Evolutionary conservation across 2,329 filamentous ascomycete species (phyloP), one percentile per base, ranked within the genome.

Genomic region (Reticulascus tulasneorum): DNA sequence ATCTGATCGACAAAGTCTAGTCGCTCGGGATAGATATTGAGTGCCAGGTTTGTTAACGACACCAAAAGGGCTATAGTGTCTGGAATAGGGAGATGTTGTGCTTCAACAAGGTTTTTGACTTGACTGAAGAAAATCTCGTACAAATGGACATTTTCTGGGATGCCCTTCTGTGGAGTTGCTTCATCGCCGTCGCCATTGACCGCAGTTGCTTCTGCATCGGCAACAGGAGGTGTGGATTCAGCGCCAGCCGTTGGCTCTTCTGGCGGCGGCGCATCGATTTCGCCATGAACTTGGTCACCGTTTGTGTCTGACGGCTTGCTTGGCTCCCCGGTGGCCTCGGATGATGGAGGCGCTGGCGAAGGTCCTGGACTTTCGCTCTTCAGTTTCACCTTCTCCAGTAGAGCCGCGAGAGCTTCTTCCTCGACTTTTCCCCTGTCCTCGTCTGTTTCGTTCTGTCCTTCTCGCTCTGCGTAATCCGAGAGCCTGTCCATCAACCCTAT

Each of bases 61-160:
- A 94, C 91, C 28, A 97, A 72, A 26, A 98, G 69, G 9, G 90
- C 93, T 50, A 95, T 93, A 13, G 86, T 94, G 58, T 98, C 94
- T 59, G 94, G 89, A 47, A 98, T 91, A 1, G 90, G 85, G 34
- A 98, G 73, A 48, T 88, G 83, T 54, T 96, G 88, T 34, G 86
- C 86, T 62, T 89, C 91, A 44, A 97, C 90, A 33, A 98, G 71
- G 53, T 91, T 90, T 55, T 94, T 85, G 44, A 97, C 93, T 61
- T 97, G 93, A 33, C 89, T 84, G 55, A 97, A 94, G 71, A 97
- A 98, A 41, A 97, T 87, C 62, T 97, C 90, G 60, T 97, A 97
- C 17, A 98, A 77, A 62, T 87, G 91, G 39, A 95, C 81, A 51
- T 88, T 83, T 34, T 82, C 75, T 1, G 84, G 82, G 47, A 88